Conservation (phyloP, 2,329 filamentous ascomycete genomes). For the Zarea fungicola region DNA sequence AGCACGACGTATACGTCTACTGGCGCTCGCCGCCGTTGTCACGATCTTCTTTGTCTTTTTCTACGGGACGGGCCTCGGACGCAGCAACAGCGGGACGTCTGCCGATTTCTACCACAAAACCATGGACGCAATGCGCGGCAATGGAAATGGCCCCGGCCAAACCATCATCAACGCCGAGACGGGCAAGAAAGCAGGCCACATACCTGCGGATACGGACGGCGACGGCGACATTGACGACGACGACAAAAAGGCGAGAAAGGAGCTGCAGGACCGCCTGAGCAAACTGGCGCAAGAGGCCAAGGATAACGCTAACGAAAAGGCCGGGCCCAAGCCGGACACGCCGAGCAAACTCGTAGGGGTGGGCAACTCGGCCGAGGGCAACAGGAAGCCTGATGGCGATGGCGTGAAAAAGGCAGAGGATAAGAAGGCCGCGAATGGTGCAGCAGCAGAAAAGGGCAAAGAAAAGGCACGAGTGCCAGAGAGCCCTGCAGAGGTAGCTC, state of each 20-base stretch:
- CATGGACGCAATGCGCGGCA: constrained; percentile 48
- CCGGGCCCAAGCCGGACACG: constrained; percentile 53
- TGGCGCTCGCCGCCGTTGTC: constrained; percentile 59
- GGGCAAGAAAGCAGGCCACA: constrained; percentile 33
- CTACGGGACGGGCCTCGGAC: constrained; percentile 57
- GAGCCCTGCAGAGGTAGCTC: constrained; percentile 61
- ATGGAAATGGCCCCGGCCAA: constrained; percentile 28
- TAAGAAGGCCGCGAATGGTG: constrained; percentile 12
- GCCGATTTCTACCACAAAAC: constrained; percentile 59
- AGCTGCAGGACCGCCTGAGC: constrained; percentile 58
- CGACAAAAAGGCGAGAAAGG: constrained; percentile 43
- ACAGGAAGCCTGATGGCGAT: constrained; percentile 41
- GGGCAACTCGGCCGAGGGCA: constrained; percentile 51
- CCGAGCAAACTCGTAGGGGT: constrained; percentile 55
- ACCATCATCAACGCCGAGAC: constrained; percentile 37
- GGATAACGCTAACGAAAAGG: constrained; percentile 63
- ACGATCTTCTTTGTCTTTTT: constrained; percentile 66
- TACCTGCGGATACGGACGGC: constrained; percentile 44
- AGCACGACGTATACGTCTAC: constrained; percentile 61
- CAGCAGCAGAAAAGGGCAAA: constrained; percentile 6
- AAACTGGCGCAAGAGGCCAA: constrained; percentile 66
- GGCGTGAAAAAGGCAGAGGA: too few relatives aligned
- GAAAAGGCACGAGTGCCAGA: constrained; percentile 37
- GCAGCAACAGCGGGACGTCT: constrained; percentile 31
- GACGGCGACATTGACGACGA: constrained; percentile 54